Base-by-base conservation (phyloP, 108 stramenopile genomes). In the Hondaea fermentalgiana region DNA sequence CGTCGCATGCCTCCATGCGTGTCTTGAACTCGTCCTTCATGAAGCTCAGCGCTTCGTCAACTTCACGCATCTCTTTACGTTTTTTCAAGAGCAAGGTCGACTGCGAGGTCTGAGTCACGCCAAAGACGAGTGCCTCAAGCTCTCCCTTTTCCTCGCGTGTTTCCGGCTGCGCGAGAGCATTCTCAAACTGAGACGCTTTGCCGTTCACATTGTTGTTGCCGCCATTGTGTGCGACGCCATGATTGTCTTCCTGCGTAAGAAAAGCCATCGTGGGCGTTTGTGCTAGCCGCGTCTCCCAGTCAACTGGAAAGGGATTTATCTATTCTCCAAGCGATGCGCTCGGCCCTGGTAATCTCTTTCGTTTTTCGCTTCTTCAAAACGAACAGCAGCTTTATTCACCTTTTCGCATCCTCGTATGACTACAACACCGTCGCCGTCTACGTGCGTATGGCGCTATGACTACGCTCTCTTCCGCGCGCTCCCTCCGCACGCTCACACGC, bases 1-100 rank as follows among this genome's bases (percentile, higher is more conserved):
- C 89, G 53, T 72, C 91, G 60, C 91, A 91, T 17, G 89, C 89
- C 42, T 92, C 91, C 92, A 92, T 91, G 58, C 93, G 88, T 23
- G 55, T 60, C 47, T 91, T 87, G 87, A 92, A 93, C 83, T 94
- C 92, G 5, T 93, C 90, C 72, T 94, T 94, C 93, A 93, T 93
- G 58, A 93, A 83, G 51, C 92, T 92, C 5, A 94, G 72, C 16
- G 91, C 76, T 5, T 94, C 94, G 88, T 92, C 92, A 14, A 94
- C 94, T 91, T 94, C 93, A 10, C 92, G 90, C 94, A 94, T 94
- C 72, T 94, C 94, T 60, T 93, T 93, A 72, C 92, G 91, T 72
- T 94, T 94, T 53, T 93, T 93, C 44, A 94, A 76, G 4, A 94
- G 91, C 14, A 93, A 88, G 29, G 93, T 93, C n/a, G 91, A 91